Percentiles rank a stretch among this genome's conserved stretches.
Evolutionary conservation across 1,139 yeast species (phyloP).

Genomic region (Blastobotrys elegans): DNA sequence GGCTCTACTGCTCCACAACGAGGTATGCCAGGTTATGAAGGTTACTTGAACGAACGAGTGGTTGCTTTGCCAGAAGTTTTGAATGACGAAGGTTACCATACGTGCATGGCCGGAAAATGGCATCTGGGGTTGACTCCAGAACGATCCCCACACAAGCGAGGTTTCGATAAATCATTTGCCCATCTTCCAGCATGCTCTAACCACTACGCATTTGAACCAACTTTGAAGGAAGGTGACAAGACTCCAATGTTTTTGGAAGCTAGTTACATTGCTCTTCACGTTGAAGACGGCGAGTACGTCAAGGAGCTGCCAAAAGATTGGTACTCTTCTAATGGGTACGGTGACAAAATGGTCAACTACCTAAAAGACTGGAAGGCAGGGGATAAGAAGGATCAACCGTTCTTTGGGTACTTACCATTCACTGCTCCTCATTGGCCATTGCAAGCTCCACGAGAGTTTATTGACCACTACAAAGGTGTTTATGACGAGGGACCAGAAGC

Average conservation of each 20-base stretch:
- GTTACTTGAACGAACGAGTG: constrained; percentile 48
- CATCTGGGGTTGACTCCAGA: constrained; percentile 49
- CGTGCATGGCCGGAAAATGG: constrained; percentile 54
- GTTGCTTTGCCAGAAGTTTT: constrained; percentile 52
- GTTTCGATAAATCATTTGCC: constrained; percentile 48
- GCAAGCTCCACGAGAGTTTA: constrained; percentile 48
- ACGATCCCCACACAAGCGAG: constrained; percentile 48
- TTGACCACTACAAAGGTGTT: constrained; percentile 45
- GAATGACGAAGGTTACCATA: constrained; percentile 46
- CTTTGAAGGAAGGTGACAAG: constrained; percentile 25
- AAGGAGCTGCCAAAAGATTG: constrained; percentile 46
- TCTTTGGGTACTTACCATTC: constrained; percentile 48
- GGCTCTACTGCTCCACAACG: constrained; percentile 13
- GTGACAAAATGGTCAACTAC: constrained; percentile 42
- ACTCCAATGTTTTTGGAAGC: constrained; percentile 15
- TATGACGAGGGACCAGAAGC: constrained; percentile 48
- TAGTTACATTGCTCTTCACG: constrained; percentile 30
- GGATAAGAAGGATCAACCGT: constrained; percentile 37
- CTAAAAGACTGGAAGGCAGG: constrained; percentile 24
- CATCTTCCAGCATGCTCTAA: constrained; percentile 56
- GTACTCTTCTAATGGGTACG: constrained; percentile 45
- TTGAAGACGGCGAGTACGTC: constrained; percentile 37
- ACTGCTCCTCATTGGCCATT: constrained; percentile 64
- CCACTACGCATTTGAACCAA: constrained; percentile 48
- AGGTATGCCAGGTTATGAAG: constrained; percentile 54